Conservation (phyloP, 371 early-diverging fungal species). For the Polyrhizophydium stewartii region DNA sequence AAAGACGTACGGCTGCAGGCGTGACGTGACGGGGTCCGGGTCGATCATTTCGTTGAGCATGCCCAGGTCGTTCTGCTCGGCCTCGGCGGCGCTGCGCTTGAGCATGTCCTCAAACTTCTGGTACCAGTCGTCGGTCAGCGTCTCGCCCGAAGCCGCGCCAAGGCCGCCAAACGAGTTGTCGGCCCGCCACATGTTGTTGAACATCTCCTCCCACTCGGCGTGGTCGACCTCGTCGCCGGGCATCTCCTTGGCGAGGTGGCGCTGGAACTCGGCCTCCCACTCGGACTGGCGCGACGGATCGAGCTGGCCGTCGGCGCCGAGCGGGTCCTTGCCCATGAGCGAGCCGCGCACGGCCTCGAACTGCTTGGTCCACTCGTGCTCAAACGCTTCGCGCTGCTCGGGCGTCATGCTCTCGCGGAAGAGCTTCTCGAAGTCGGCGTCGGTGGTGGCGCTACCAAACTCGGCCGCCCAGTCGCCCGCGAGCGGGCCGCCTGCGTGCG, state of each 20-base stretch:
- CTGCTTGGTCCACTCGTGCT: conserved; percentile 12
- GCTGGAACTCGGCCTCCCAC: not conserved
- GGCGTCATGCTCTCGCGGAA: not conserved
- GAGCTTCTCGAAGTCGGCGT: too few species aligned
- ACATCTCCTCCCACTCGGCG: not conserved
- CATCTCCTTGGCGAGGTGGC: not conserved
- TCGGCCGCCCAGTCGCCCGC: too few species aligned
- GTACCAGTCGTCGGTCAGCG: not conserved
- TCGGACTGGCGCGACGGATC: not conserved
- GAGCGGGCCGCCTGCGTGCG: too few species aligned
- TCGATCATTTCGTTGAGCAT: conserved; percentile 11
- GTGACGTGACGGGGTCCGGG: conserved; percentile 33
- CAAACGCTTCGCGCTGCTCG: conserved; percentile 5
- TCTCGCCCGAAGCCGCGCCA: not conserved
- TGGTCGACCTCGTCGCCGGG: not conserved
- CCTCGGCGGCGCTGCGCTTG: not conserved
- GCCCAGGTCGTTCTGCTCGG: conserved; percentile 3
- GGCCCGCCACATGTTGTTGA: not conserved
- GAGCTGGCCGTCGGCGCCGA: not conserved
- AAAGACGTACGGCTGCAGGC: conserved; percentile 29
- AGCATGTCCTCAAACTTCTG: not conserved
- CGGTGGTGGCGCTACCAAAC: too few species aligned
- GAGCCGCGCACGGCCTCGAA: conserved; percentile 3
- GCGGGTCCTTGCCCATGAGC: conserved; percentile 4
- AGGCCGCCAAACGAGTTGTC: too few species aligned